A percentile compares a stretch with the other conserved stretches of the same genome.
Conservation (phyloP, 2,329 filamentous ascomycete species). For the Aspergillus glaucus region DNA sequence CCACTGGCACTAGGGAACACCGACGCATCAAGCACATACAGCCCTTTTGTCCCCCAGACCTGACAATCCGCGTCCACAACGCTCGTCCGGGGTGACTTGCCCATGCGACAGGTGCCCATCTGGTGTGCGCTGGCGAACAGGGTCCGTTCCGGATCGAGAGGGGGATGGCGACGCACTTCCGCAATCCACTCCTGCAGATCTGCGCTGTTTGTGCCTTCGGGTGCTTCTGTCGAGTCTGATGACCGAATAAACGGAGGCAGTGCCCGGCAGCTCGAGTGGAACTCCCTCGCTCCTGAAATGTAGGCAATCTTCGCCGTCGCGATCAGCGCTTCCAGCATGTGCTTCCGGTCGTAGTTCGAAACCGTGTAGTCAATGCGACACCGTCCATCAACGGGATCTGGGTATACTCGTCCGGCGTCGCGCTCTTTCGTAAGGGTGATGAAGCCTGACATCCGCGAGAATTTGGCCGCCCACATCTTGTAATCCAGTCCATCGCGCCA, state of each 20-base stretch:
- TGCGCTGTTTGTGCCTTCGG: conserved; percentile 48
- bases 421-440: conserved; percentile 71
- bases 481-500: conserved; percentile 65
- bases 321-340: conserved; percentile 65
- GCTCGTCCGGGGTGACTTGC: conserved; percentile 32
- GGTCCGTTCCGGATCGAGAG: conserved; percentile 42
- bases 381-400: conserved; percentile 61
- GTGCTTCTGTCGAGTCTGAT: conserved; percentile 14
- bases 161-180: conserved; percentile 40
- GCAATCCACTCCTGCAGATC: conserved; percentile 52
- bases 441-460: conserved; percentile 63
- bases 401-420: conserved; percentile 66
- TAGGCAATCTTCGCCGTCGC: conserved; percentile 71
- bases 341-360: conserved; percentile 64
- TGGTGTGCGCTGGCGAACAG: conserved; percentile 44
- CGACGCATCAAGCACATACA: conserved; percentile 46
- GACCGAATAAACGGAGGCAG: conserved; percentile 57
- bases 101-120: conserved; percentile 49
- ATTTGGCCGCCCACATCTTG: conserved; percentile 64
- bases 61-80: conserved; percentile 42
- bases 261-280: conserved; percentile 59
- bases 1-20: conserved; percentile 47
- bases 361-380: conserved; percentile 64
- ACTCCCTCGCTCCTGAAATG: conserved; percentile 72
- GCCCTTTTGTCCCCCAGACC: conserved; percentile 41